phyloP scores from a whole-genome alignment of 225 moss, liverwort and hornwort genomes.

The Bryum argenteum region DNA sequence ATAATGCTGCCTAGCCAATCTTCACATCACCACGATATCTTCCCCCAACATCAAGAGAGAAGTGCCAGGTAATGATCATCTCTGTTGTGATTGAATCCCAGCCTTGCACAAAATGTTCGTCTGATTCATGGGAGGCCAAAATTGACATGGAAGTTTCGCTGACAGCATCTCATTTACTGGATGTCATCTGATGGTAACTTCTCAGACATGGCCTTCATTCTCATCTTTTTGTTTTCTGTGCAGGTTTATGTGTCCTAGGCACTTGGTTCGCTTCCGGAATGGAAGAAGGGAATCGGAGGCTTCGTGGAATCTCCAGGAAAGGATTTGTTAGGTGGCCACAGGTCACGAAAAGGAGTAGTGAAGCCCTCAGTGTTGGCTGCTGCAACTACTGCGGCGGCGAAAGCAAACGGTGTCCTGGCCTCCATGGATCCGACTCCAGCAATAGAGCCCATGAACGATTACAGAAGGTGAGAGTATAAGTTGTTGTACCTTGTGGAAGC shows the following conservation, averaged over 20 bases:
- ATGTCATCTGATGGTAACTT: slow-evolving; percentile 57
- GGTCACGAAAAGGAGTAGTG: slow-evolving; percentile 50
- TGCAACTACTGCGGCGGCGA: slow-evolving; percentile 64
- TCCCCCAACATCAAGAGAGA: slow-evolving; percentile 79
- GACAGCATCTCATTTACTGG: slow-evolving; percentile 44
- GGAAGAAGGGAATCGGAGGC: slow-evolving; percentile 66
- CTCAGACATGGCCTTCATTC: slow-evolving; percentile 26
- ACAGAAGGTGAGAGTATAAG: slow-evolving; percentile 37
- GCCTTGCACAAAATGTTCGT: slow-evolving; percentile 43
- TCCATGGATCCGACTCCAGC: slow-evolving; percentile 31
- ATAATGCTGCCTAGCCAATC: slow-evolving; percentile 74
- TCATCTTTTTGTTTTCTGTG: background rate
- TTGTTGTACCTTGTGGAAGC: too few species aligned
- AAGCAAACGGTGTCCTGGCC: slow-evolving; percentile 54
- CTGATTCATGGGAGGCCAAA: slow-evolving; percentile 50
- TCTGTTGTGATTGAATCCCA: slow-evolving; percentile 31
- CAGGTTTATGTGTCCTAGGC: slow-evolving; percentile 69
- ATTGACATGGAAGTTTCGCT: slow-evolving; percentile 53
- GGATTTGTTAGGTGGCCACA: slow-evolving; percentile 31
- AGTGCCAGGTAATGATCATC: slow-evolving; percentile 51
- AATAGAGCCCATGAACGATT: slow-evolving; percentile 25
- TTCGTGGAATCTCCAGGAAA: slow-evolving; percentile 47
- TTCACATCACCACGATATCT: slow-evolving; percentile 87
- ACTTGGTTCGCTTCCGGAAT: slow-evolving; percentile 60
- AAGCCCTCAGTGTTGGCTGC: slow-evolving; percentile 62